These are phyloP conservation scores for Penicillium subrubescens DNA, from an alignment of 495 filamentous ascomycete genomes.

Conservation along the genomic window DNA sequence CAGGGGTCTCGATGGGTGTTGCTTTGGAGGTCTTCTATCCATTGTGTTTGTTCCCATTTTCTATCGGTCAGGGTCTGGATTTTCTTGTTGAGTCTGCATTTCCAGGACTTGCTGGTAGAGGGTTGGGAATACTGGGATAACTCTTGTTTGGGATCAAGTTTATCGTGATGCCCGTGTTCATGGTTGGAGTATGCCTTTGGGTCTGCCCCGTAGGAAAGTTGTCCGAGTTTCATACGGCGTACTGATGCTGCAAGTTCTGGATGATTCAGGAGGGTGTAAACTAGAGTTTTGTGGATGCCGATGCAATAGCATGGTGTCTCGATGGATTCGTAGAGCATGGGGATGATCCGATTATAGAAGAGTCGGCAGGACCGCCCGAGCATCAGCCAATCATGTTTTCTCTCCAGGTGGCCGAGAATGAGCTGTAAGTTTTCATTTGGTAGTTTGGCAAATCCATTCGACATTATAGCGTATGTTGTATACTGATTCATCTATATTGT, in stretches of 20 bases:
- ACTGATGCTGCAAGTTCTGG: neutral
- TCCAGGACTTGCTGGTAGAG: too few relatives aligned
- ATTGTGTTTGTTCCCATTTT: neutral
- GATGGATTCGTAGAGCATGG: slow-evolving; percentile 1
- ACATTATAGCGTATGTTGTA: neutral
- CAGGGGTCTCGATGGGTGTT: neutral
- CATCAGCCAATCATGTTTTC: neutral
- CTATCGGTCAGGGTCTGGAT: neutral
- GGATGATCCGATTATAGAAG: neutral
- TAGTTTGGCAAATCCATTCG: neutral
- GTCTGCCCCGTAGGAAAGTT: neutral
- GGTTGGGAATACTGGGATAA: neutral
- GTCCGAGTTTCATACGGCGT: neutral
- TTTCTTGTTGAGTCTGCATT: neutral
- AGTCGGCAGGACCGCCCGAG: neutral
- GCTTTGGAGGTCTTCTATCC: neutral
- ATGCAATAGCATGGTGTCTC: neutral
- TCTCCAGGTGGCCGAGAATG: neutral
- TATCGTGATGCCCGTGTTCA: neutral
- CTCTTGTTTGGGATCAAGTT: neutral
- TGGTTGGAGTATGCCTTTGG: neutral
- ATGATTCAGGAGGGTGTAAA: neutral
- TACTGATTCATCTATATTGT: neutral
- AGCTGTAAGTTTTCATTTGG: neutral
- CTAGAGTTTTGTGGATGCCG: slow-evolving; percentile 1